phyloP scores from a whole-genome alignment of 2,329 filamentous ascomycete genomes.

The Cadophora luteo-olivacea region DNA sequence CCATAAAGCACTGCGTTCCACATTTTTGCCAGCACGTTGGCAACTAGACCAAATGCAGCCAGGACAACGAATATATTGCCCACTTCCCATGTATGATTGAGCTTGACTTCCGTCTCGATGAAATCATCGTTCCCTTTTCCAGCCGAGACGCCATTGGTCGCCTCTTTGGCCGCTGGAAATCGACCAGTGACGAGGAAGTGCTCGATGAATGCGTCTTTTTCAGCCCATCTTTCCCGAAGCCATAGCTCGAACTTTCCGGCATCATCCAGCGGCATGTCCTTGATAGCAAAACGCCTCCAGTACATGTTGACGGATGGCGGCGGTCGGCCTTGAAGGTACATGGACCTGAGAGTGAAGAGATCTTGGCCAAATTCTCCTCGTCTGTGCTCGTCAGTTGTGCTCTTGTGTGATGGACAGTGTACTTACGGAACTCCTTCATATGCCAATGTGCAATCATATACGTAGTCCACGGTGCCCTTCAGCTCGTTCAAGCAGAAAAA shows the following conservation, averaged over 20 bases:
- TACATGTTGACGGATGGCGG: conserved; percentile 97
- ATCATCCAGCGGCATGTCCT: conserved; percentile 80
- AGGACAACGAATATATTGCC: conserved; percentile 43
- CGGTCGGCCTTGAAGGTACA: conserved; percentile 85
- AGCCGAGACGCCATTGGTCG: conserved; percentile 29
- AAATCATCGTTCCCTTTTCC: conserved; percentile 31
- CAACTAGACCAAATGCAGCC: conserved; percentile 38
- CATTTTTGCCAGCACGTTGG: conserved; percentile 37
- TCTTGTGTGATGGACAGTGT: no score
- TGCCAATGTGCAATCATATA: conserved; percentile 93
- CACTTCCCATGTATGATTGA: conserved; percentile 43
- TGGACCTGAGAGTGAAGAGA: conserved; percentile 84
- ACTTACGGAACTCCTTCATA: conserved; percentile 94
- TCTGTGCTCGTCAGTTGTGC: conserved; percentile 29
- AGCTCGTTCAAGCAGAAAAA: conserved; percentile 82
- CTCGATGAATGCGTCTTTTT: conserved; percentile 90
- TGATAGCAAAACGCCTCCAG: conserved; percentile 85
- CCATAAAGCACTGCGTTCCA: conserved; percentile 36
- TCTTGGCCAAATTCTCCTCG: conserved; percentile 88
- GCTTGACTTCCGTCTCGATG: conserved; percentile 45
- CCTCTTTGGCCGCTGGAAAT: conserved; percentile 63
- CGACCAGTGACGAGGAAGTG: conserved; percentile 78
- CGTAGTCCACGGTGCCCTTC: conserved; percentile 75
- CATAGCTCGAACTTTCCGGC: conserved; percentile 80
- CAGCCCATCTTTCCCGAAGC: conserved; percentile 86